A percentile compares a stretch with the other conserved stretches of the same genome.
Conservation (phyloP, 176 grass and related monocot genomes). For the Musa itinerans region DNA sequence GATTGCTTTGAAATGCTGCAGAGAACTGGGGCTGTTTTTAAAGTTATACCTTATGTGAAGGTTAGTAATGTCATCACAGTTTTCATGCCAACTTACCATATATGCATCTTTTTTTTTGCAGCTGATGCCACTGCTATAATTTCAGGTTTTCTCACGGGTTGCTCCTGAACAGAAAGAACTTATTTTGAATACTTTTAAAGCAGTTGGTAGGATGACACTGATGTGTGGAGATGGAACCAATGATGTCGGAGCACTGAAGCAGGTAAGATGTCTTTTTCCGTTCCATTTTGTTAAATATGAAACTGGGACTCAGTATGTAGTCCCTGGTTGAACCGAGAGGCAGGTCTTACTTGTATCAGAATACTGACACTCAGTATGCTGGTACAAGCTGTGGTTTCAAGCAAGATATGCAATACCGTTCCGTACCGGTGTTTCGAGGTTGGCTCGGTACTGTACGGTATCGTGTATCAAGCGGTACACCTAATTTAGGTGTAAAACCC, state of each 20-base stretch:
- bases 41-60: conserved; percentile 95
- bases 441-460: no score
- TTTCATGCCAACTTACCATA: not conserved
- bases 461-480: no score
- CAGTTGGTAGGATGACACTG: conserved; percentile 85
- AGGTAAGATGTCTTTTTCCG: conserved; percentile 32
- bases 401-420: no score
- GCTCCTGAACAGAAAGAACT: conserved; percentile 99
- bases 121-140: not conserved
- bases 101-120: not conserved
- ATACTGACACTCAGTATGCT: no score
- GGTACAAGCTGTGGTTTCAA: not conserved
- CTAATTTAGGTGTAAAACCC: no score
- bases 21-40: conserved; percentile 61
- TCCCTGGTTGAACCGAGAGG: no score
- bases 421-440: no score
- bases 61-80: conserved; percentile 15
- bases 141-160: conserved; percentile 94
- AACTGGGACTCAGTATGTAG: not conserved
- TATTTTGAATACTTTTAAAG: conserved; percentile 91
- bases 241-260: conserved; percentile 98
- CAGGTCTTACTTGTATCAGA: no score
- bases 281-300: conserved; percentile 11
- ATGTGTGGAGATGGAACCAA: conserved; percentile 99
- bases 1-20: conserved; percentile 99